These are phyloP conservation scores for Fusarium verrucosum DNA, from an alignment of 2,329 filamentous ascomycete genomes.

Conservation along the genomic window DNA sequence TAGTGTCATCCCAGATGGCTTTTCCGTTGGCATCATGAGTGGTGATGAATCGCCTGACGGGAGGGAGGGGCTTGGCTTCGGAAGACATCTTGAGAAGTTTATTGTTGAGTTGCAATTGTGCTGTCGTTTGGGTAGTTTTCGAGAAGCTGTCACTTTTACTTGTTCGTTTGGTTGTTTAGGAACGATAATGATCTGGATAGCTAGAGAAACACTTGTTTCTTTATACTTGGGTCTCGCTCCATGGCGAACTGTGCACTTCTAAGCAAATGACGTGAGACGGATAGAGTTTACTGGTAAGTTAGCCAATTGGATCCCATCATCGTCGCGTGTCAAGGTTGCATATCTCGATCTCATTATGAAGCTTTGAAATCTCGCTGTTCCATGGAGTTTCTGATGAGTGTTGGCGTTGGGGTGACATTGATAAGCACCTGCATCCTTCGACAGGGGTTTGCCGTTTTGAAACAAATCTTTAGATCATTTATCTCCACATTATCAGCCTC, in stretches of 20 bases:
- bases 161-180: not conserved
- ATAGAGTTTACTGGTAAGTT: not conserved
- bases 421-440: not conserved
- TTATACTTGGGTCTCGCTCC: not conserved
- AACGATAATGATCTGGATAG: not conserved
- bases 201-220: not conserved
- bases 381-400: not conserved
- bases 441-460: not conserved
- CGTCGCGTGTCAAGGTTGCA: not conserved
- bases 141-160: not conserved
- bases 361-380: slow-evolving; percentile 18
- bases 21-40: slow-evolving; percentile 32
- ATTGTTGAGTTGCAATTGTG: not conserved
- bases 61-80: slow-evolving; percentile 22
- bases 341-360: not conserved
- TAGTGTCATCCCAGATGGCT: slow-evolving; percentile 29
- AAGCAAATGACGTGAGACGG: not conserved
- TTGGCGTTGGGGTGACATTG: slow-evolving; percentile 5
- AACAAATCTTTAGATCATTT: not conserved
- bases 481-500: not conserved
- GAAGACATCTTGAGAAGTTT: slow-evolving; percentile 20
- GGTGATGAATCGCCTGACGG: slow-evolving; percentile 36
- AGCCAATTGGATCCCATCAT: not conserved
- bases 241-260: not conserved
- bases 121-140: not conserved